Evolutionary conservation across 139 green algal species (phyloP), one percentile per base, ranked within the genome.

Genomic region (Chlamydomonas sp.): DNA sequence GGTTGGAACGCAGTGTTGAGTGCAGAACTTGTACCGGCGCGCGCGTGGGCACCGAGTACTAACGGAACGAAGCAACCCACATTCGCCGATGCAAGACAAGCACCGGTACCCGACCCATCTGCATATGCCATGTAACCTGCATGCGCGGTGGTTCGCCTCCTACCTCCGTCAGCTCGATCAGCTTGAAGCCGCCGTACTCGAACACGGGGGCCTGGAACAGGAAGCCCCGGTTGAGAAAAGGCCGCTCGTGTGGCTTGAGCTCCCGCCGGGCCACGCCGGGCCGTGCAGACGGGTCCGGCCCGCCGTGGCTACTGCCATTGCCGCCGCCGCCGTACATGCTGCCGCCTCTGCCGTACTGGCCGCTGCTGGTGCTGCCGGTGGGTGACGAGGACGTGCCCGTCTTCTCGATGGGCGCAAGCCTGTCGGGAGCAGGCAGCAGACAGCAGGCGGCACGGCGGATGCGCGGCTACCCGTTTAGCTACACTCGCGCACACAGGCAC

Each of bases 171-270:
- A 93, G 90, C 77, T 92, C 64, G 49, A 88, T 72, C 58, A 89
- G 31, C 17, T 88, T 9, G 5, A 95, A 83, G 10, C 89, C 69
- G 85, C 89, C 91, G 15, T 62, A 62, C 10, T 63, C 17, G 91
- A 91, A 95, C 57, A 88, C 90, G 17, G 92, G 91, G 69, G 77
- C 80, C 80, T 95, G 89, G 79, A 95, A 95, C 14, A 88, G 80
- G 81, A 87, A 93, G 78, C 92, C 89, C 5, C 91, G 88, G 77
- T 93, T 93, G 18, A 92, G 87, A 91, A 95, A 95, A 4, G 84
- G 17, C 31, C 77, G 64, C 64, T 69, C 64, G 9, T 9, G 9
- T 69, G 64, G 64, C 9, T 12, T 9, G 9, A 69, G 64, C 64
- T 8, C 7, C 2, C 57, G 49, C 57, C 57, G 63, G 6, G 75